Percentiles rank a stretch among this genome's conserved stretches.
Conservation (phyloP, 2,329 filamentous ascomycete species). For the Phoma sp. region DNA sequence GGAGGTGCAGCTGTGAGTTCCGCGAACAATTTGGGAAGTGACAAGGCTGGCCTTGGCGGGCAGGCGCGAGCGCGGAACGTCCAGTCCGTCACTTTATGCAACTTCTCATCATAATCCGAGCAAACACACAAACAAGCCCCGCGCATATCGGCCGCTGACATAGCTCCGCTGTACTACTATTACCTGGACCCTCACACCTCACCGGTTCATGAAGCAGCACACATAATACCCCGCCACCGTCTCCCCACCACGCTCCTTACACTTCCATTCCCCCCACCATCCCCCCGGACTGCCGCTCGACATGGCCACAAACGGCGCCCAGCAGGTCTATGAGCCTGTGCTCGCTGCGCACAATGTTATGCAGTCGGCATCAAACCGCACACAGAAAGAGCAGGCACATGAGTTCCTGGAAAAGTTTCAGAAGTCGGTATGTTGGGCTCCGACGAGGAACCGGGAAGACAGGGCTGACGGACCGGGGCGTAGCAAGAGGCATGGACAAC, state of each 20-base stretch:
- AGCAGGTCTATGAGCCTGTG: constrained; percentile 82
- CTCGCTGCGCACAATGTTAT: constrained; percentile 90
- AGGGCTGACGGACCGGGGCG: constrained; percentile 34
- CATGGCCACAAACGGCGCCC: constrained; percentile 73
- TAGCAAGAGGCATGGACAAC: constrained; percentile 91
- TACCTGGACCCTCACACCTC: neutral
- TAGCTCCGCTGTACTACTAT: constrained; percentile 7
- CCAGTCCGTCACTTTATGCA: constrained; percentile 34
- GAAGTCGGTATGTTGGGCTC: constrained; percentile 79
- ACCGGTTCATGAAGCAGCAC: constrained; percentile 35
- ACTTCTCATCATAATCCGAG: constrained; percentile 27
- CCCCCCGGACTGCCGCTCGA: constrained; percentile 31
- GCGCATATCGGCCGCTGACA: constrained; percentile 8
- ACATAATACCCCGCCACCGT: constrained; percentile 37
- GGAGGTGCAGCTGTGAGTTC: constrained; percentile 29
- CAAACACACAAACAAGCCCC: constrained; percentile 27
- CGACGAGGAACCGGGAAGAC: constrained; percentile 15
- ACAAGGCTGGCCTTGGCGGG: constrained; percentile 36
- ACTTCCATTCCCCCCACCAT: constrained; percentile 28
- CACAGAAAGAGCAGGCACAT: constrained; percentile 88
- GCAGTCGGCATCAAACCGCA: constrained; percentile 80
- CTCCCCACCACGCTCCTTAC: constrained; percentile 27
- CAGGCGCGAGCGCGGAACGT: constrained; percentile 27
- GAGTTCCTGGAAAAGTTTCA: constrained; percentile 93
- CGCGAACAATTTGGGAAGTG: constrained; percentile 40